Evolutionary conservation across 139 green algal genomes (phyloP).

Genomic region (Edaphochlamys debaryana): DNA sequence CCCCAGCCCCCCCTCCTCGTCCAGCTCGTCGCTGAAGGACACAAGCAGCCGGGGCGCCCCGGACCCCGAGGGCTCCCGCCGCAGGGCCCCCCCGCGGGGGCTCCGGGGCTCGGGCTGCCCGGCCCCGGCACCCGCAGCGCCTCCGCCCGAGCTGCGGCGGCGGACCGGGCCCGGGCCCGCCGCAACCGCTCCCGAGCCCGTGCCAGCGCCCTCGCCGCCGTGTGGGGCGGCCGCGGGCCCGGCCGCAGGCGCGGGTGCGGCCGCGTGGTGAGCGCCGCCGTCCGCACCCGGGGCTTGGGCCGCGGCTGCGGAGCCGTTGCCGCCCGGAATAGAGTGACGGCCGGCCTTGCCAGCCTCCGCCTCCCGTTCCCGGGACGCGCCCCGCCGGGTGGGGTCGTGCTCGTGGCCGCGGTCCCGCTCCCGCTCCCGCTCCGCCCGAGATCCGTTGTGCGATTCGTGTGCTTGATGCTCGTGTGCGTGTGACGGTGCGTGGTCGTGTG

Average conservation of each 20-base stretch:
- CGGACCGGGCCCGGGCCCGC: no score
- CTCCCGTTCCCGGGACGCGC: not conserved
- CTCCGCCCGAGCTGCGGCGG: no score
- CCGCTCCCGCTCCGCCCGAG: not conserved
- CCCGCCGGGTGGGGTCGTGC: not conserved
- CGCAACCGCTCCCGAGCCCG: no score
- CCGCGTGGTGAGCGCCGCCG: not conserved
- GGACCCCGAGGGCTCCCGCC: not conserved
- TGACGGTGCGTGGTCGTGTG: no score
- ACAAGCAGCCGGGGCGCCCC: not conserved
- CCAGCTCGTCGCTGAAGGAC: conserved; percentile 27
- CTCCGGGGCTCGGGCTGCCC: not conserved
- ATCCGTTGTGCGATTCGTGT: no score
- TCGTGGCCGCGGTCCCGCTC: not conserved
- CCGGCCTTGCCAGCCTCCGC: not conserved
- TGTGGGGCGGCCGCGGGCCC: no score
- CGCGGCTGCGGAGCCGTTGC: not conserved
- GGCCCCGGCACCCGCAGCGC: not conserved
- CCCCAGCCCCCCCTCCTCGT: conserved; percentile 7
- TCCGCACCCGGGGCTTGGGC: not conserved
- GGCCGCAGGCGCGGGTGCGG: no score
- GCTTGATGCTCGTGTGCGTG: no score
- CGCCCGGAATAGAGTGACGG: not conserved
- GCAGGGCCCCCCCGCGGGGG: not conserved
- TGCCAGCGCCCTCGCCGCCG: not conserved